Evolutionary conservation across 1,284 basidiomycete species (phyloP).

Genomic region (Kalmanozyma brasiliensis): DNA sequence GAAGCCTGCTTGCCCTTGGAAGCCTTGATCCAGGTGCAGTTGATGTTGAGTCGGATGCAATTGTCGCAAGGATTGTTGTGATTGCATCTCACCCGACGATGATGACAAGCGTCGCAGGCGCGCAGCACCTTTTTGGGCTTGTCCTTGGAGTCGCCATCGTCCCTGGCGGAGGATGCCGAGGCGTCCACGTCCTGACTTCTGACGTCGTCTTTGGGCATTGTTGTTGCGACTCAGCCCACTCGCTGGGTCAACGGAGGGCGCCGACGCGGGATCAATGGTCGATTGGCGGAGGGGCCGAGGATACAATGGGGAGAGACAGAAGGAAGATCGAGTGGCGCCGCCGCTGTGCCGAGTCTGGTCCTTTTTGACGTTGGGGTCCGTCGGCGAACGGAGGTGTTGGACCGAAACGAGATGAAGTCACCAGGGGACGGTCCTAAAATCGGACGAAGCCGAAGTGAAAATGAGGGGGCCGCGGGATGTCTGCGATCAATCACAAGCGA

Average conservation of each 20-base stretch:
- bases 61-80: slow-evolving; percentile 59
- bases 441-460: slow-evolving; percentile 7
- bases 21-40: slow-evolving; percentile 60
- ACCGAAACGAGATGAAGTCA: slow-evolving; percentile 5
- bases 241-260: background rate
- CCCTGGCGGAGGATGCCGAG: slow-evolving; percentile 12
- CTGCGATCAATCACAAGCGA: too few relatives aligned
- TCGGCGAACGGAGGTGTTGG: slow-evolving; percentile 3
- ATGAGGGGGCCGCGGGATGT: slow-evolving; percentile 1
- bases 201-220: slow-evolving; percentile 43
- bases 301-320: too few relatives aligned
- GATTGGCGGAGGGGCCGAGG: background rate
- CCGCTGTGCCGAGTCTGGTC: too few relatives aligned
- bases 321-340: too few relatives aligned
- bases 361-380: background rate
- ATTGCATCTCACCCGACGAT: slow-evolving; percentile 55
- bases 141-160: slow-evolving; percentile 33
- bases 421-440: background rate
- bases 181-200: slow-evolving; percentile 17
- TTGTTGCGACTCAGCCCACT: slow-evolving; percentile 10
- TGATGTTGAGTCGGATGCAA: slow-evolving; percentile 57
- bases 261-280: background rate
- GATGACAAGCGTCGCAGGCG: slow-evolving; percentile 49
- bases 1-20: slow-evolving; percentile 54
- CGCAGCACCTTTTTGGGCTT: slow-evolving; percentile 49